A percentile compares a stretch with the other conserved stretches of the same genome.
phyloP scores from a whole-genome alignment of 176 grass and related monocot species.

The Bothriochloa decipiens region DNA sequence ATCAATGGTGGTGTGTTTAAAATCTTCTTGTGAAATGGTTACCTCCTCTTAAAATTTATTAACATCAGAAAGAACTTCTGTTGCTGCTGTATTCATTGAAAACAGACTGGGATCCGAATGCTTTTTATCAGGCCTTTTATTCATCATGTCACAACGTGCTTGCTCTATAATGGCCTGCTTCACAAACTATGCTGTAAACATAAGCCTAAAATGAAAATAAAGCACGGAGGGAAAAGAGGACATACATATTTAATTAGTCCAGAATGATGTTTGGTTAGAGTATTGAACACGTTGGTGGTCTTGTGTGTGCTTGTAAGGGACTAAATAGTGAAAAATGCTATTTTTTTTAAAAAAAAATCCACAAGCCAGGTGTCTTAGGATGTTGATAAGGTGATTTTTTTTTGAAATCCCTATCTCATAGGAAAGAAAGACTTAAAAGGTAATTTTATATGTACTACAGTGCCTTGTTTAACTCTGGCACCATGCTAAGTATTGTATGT shows the following conservation, averaged over 20 bases:
- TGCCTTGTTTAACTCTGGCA: background rate
- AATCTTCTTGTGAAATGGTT: background rate
- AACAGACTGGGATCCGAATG: background rate
- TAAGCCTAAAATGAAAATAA: conserved; percentile 15
- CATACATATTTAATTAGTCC: background rate
- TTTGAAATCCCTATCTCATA: background rate
- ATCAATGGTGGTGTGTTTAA: background rate
- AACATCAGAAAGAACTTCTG: background rate
- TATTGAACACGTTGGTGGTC: background rate
- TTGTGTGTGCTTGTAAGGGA: background rate
- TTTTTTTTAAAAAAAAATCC: background rate
- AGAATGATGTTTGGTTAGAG: conserved; percentile 21
- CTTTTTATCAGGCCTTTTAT: background rate
- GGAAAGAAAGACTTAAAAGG: background rate
- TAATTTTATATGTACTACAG: conserved; percentile 6
- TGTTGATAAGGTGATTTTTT: background rate
- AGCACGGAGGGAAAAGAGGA: background rate
- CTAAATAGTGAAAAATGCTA: background rate
- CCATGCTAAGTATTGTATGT: conserved; percentile 7
- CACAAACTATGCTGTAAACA: conserved; percentile 14
- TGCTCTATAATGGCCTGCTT: background rate
- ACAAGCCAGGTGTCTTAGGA: background rate
- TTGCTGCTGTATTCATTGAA: background rate
- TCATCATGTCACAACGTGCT: conserved; percentile 25
- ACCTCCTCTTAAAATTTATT: background rate